Conservation (phyloP, 331 rosid species). For the Erythrophleum ivorense region DNA sequence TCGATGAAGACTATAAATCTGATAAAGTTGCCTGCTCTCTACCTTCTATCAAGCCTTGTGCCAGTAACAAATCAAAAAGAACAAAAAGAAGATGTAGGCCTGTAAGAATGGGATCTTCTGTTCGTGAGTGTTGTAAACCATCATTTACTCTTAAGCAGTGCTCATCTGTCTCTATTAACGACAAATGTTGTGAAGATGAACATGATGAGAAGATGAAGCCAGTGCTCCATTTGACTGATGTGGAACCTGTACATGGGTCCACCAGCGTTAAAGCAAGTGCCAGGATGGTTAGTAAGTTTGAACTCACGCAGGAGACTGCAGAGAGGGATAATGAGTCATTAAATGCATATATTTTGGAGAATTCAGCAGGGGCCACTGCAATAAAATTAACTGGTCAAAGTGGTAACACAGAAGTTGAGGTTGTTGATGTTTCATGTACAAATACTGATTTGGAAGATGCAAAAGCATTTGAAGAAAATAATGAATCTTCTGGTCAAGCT, state of each 20-base stretch:
- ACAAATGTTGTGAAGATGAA: constrained; percentile 50
- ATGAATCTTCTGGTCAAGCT: constrained; percentile 44
- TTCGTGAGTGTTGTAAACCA: constrained; percentile 36
- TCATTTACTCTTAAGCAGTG: constrained; percentile 52
- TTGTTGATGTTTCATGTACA: constrained; percentile 34
- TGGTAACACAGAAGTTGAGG: constrained; percentile 36
- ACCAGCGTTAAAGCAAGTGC: constrained; percentile 35
- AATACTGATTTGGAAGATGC: constrained; percentile 41
- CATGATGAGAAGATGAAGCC: constrained; percentile 46
- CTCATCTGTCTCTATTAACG: constrained; percentile 41
- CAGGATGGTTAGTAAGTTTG: constrained; percentile 35
- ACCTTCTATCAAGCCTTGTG: constrained; percentile 36
- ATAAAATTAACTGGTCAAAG: constrained; percentile 34
- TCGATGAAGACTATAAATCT: constrained; percentile 25
- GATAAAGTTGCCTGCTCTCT: constrained; percentile 39
- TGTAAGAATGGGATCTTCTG: constrained; percentile 26
- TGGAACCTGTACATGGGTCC: constrained; percentile 45
- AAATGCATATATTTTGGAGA: constrained; percentile 18
- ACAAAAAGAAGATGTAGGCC: constrained; percentile 31
- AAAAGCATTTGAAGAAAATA: constrained; percentile 44
- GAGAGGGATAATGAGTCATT: constrained; percentile 43
- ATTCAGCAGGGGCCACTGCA: constrained; percentile 32
- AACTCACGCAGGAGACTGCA: constrained; percentile 32
- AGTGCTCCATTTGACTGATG: constrained; percentile 41
- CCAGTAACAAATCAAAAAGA: constrained; percentile 42